These are phyloP conservation scores for Fusarium xyrophilum DNA, from an alignment of 2,329 filamentous ascomycete genomes.

Conservation along the genomic window DNA sequence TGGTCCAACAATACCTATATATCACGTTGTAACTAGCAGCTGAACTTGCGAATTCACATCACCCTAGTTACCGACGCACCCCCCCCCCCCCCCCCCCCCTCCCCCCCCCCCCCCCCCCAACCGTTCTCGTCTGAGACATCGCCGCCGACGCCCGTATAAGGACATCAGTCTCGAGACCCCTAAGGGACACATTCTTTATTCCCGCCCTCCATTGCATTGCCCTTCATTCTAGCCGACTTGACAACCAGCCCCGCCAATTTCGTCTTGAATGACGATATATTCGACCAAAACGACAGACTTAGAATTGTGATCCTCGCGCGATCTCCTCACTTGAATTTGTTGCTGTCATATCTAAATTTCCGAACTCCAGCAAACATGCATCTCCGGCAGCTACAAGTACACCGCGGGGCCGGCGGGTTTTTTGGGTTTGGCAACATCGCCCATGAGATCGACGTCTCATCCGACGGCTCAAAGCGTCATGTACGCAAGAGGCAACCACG, in stretches of 20 bases:
- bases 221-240: constrained; percentile 41
- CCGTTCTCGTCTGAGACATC: constrained; percentile 38
- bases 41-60: constrained; percentile 13
- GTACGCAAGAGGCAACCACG: constrained; percentile 25
- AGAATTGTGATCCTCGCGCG: neutral
- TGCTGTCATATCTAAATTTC: neutral
- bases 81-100: neutral
- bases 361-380: constrained; percentile 40
- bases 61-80: constrained; percentile 13
- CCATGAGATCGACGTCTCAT: constrained; percentile 27
- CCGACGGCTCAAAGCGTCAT: constrained; percentile 18
- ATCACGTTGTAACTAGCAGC: constrained; percentile 16
- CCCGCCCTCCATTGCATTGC: constrained; percentile 36
- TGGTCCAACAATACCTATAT: constrained; percentile 37
- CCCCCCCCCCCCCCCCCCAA: neutral
- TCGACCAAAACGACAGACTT: neutral
- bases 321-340: neutral
- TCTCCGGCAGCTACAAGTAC: constrained; percentile 41
- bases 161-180: constrained; percentile 35
- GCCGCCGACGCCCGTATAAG: constrained; percentile 30
- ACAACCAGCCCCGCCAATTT: constrained; percentile 32
- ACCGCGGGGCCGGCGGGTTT: constrained; percentile 39
- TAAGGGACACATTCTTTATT: constrained; percentile 38
- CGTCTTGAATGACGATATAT: constrained; percentile 28
- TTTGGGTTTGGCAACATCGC: constrained; percentile 42